These are phyloP conservation scores for Magnolia sinica DNA, from an alignment of 164 flowering plant genomes.

Conservation along the genomic window DNA sequence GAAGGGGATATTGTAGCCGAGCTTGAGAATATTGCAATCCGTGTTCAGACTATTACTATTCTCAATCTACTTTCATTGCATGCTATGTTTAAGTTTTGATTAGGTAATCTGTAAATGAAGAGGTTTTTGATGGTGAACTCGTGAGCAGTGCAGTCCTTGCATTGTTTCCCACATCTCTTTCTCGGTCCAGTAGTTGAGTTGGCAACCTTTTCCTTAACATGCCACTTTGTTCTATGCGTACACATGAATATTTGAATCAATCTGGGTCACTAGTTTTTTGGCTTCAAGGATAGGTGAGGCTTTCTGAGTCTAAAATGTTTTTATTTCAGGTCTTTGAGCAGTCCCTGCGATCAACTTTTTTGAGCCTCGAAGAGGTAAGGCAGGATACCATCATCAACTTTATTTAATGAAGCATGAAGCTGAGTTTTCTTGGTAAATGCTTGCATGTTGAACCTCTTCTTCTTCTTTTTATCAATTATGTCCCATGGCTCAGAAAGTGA, in stretches of 20 bases:
- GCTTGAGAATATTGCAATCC: too few species aligned
- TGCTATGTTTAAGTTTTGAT: too few species aligned
- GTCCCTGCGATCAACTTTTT: slow-evolving; percentile 66
- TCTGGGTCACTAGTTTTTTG: background rate
- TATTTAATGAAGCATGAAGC: background rate
- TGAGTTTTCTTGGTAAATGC: too few species aligned
- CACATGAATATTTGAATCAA: background rate
- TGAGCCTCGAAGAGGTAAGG: slow-evolving; percentile 70
- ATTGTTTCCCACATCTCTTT: background rate
- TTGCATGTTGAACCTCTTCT: background rate
- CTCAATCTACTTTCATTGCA: too few species aligned
- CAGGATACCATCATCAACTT: background rate
- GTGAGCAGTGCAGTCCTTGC: too few species aligned
- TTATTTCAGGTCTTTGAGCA: slow-evolving; percentile 76
- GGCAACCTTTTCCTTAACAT: background rate
- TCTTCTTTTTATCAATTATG: background rate
- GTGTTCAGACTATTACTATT: too few species aligned
- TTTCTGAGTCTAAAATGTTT: background rate
- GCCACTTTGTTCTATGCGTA: background rate
- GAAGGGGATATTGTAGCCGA: too few species aligned
- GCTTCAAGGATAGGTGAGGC: background rate
- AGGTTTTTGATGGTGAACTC: too few species aligned
- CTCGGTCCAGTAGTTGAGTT: background rate
- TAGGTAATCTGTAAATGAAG: too few species aligned
- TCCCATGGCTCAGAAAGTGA: background rate